Base-by-base conservation (phyloP, 2,329 filamentous ascomycete genomes). In the Coniella lustricola region DNA sequence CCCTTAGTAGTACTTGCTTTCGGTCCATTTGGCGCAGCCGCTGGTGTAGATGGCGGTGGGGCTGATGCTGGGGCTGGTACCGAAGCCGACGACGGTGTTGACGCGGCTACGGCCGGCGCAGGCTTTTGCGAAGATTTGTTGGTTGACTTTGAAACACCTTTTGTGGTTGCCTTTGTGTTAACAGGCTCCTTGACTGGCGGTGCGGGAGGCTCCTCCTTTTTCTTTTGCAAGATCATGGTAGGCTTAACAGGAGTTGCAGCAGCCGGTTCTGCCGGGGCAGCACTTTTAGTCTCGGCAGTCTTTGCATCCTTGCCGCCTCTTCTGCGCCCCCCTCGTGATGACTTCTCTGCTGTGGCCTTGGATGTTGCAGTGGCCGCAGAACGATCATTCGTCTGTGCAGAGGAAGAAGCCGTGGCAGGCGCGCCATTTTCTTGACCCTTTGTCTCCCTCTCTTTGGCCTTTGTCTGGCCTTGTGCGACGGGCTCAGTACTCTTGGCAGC, bases 401-500 rank as follows among this genome's bases (percentile, higher is more conserved):
- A 17, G 12, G 33, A 40, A 56, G 55, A 49, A 7, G 61, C 47
- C 7, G 56, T 41, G 5, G 56, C 33, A 10, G 52, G 48, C 17
- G 56, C 29, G 18, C 46, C 32, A 17, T 43, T 46, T 12, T 50
- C 39, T 21, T 53, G 42, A 36, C 10, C 10, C 25, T 29, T 29
- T 10, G 5, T 29, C 25, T 29, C 25, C 25, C 10, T 29, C 5
- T 29, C 38, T 25, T 64, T 65, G 25, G 58, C 21, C 21, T 67
- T 65, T 49, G 72, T 73, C 2, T 61, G 10, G 10, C 5, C 29
- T 54, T 75, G 77, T 12, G 64, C 54, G 36, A 73, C 70, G 10
- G 69, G 64, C 17, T 81, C 77, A 1, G 74, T 71, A 62, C 81
- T 52, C 46, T 54, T 54, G 3, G 49, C 41, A 22, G 47, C 36